Conservation (phyloP, 1,284 basidiomycete genomes). For the Meripilus lineatus region DNA sequence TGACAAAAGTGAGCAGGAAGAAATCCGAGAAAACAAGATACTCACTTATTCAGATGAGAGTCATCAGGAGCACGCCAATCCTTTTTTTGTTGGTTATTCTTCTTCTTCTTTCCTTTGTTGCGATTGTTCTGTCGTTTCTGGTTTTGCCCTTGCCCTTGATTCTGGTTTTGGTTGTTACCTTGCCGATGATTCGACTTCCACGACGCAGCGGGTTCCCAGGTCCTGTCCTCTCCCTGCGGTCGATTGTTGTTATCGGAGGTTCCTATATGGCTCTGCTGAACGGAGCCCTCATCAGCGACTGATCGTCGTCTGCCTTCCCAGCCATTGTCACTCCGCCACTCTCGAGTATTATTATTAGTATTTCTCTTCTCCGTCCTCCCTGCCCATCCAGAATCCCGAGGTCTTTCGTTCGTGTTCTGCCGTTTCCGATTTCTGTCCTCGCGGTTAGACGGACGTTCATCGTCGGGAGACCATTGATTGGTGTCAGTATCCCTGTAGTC, state of each 20-base stretch:
- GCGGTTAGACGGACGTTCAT: conserved; percentile 21
- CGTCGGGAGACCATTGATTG: conserved; percentile 38
- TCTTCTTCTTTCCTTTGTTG: conserved; percentile 29
- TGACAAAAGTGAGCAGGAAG: conserved; percentile 9
- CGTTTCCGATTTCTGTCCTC: conserved; percentile 17
- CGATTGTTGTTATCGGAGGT: conserved; percentile 27
- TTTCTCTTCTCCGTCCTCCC: conserved; percentile 14
- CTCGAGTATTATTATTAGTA: conserved; percentile 14
- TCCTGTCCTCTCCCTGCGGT: conserved; percentile 23
- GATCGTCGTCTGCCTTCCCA: conserved; percentile 32
- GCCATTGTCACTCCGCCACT: conserved; percentile 30
- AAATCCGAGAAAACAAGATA: conserved; percentile 15
- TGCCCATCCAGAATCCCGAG: conserved; percentile 17
- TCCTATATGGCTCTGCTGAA: conserved; percentile 17
- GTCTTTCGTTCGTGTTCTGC: conserved; percentile 18
- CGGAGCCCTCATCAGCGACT: conserved; percentile 9
- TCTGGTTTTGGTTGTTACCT: conserved; percentile 22
- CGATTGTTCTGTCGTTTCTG: conserved; percentile 34
- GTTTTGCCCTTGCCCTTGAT: conserved; percentile 11
- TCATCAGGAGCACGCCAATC: conserved; percentile 66
- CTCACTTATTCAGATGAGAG: conserved; percentile 65
- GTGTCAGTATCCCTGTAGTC: background rate
- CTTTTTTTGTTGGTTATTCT: conserved; percentile 35
- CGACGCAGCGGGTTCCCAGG: conserved; percentile 61
- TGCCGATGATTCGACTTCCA: conserved; percentile 37